These are phyloP conservation scores for Leucocoprinus birnbaumii DNA, from an alignment of 768 basidiomycete genomes.

Conservation along the genomic window DNA sequence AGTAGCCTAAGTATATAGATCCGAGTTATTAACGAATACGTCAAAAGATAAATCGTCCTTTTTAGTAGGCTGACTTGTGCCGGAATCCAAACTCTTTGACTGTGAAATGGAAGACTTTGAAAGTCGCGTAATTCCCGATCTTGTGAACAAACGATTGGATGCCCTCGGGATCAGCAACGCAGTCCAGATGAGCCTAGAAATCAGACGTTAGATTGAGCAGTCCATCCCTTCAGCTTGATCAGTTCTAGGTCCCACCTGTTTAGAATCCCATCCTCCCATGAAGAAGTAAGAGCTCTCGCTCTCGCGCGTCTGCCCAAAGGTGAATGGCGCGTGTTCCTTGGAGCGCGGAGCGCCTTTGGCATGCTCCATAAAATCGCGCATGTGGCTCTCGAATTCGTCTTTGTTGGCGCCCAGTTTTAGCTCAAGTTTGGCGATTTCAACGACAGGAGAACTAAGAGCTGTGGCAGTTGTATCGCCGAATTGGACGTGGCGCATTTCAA, in stretches of 20 bases:
- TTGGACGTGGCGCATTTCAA: not conserved
- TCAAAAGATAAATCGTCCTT: too few species aligned
- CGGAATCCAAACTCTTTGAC: constrained; percentile 4
- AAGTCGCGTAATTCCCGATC: not conserved
- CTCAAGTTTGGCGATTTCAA: not conserved
- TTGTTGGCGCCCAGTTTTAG: not conserved
- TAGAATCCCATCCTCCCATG: constrained; percentile 6
- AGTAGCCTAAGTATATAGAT: too few species aligned
- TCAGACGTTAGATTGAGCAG: not conserved
- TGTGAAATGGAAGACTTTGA: not conserved
- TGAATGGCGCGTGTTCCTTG: constrained; percentile 7
- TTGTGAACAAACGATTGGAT: not conserved
- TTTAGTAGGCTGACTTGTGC: too few species aligned
- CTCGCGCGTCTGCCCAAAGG: constrained; percentile 3
- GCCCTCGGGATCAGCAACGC: not conserved
- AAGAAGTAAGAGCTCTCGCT: not conserved
- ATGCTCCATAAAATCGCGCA: not conserved
- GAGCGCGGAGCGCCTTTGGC: not conserved
- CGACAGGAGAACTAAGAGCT: constrained; percentile 2
- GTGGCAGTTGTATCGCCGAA: not conserved
- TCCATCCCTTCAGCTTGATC: not conserved
- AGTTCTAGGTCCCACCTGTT: not conserved
- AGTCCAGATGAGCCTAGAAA: not conserved
- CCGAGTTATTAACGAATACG: too few species aligned
- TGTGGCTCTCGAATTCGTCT: not conserved